Evolutionary conservation across 257 asterid genomes (phyloP).

Genomic region (Nicotiana benthamiana): DNA sequence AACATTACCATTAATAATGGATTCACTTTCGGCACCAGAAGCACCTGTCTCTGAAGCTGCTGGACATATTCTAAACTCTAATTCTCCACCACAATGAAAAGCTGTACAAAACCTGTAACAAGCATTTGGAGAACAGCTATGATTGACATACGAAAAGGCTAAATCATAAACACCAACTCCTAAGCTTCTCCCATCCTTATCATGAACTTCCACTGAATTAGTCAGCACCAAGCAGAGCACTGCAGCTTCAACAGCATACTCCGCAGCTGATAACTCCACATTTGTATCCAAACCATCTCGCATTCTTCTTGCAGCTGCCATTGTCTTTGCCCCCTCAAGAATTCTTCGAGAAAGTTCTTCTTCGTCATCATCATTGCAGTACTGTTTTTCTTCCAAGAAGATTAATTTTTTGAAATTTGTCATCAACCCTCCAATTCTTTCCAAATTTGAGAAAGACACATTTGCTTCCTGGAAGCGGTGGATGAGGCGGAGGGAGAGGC

Average conservation of each 20-base stretch:
- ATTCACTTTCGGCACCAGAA: slow-evolving; percentile 4
- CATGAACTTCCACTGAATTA: slow-evolving; percentile 68
- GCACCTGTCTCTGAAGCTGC: slow-evolving; percentile 10
- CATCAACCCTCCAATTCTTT: slow-evolving; percentile 54
- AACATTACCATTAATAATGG: neutral
- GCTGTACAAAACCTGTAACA: slow-evolving; percentile 41
- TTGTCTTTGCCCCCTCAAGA: slow-evolving; percentile 34
- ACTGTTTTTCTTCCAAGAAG: neutral
- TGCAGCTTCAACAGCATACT: slow-evolving; percentile 32
- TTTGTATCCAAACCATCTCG: neutral
- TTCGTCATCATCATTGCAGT: neutral
- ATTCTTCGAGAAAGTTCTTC: slow-evolving; percentile 29
- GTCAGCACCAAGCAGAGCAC: slow-evolving; percentile 61
- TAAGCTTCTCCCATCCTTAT: slow-evolving; percentile 32
- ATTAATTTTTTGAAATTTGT: slow-evolving; percentile 48
- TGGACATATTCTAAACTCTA: slow-evolving; percentile 25
- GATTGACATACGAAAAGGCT: slow-evolving; percentile 74
- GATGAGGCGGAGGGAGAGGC: slow-evolving; percentile 68
- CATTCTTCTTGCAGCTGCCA: slow-evolving; percentile 34
- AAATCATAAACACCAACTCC: slow-evolving; percentile 67
- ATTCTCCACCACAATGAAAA: neutral
- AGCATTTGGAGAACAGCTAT: slow-evolving; percentile 77
- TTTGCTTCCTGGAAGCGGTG: slow-evolving; percentile 14
- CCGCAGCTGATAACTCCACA: neutral
- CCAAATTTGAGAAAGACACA: neutral